These are phyloP conservation scores for Rhizophagus clarus DNA, from an alignment of 192 early-diverging fungal species.

Conservation along the genomic window DNA sequence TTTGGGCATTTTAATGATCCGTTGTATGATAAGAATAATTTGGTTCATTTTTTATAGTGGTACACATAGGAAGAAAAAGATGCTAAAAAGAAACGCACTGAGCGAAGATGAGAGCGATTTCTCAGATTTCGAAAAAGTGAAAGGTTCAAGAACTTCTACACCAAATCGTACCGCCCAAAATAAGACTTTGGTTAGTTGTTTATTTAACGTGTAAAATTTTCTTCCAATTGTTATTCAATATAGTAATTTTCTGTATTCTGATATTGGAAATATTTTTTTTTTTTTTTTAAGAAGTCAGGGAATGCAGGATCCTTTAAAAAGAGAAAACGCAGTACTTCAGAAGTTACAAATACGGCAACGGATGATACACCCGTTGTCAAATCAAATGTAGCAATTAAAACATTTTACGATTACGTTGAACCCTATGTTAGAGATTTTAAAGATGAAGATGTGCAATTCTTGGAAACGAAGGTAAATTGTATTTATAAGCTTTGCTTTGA, in stretches of 20 bases:
- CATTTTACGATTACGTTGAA: slow-evolving; percentile 82
- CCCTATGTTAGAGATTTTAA: slow-evolving; percentile 80
- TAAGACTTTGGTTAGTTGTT: slow-evolving; percentile 6
- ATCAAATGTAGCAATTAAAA: slow-evolving; percentile 77
- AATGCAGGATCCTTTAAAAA: slow-evolving; percentile 11
- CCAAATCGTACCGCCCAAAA: not conserved
- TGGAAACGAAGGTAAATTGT: slow-evolving; percentile 58
- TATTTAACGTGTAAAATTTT: not conserved
- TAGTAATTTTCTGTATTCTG: no score
- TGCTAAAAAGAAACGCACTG: not conserved
- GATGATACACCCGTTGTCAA: slow-evolving; percentile 6
- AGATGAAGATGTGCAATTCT: slow-evolving; percentile 76
- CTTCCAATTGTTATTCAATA: not conserved
- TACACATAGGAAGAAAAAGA: not conserved
- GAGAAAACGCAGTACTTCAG: slow-evolving; percentile 20
- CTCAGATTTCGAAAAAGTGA: slow-evolving; percentile 8
- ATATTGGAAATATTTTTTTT: no score
- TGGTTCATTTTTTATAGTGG: not conserved
- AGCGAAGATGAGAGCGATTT: slow-evolving; percentile 19
- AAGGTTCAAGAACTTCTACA: not conserved
- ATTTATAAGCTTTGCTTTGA: slow-evolving; percentile 5
- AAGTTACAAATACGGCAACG: not conserved
- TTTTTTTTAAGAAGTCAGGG: not conserved
- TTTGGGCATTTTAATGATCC: not conserved
- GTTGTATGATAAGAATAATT: not conserved